Base-by-base conservation (phyloP, 305 asterid genomes). In the Caryopteris hybrid region DNA sequence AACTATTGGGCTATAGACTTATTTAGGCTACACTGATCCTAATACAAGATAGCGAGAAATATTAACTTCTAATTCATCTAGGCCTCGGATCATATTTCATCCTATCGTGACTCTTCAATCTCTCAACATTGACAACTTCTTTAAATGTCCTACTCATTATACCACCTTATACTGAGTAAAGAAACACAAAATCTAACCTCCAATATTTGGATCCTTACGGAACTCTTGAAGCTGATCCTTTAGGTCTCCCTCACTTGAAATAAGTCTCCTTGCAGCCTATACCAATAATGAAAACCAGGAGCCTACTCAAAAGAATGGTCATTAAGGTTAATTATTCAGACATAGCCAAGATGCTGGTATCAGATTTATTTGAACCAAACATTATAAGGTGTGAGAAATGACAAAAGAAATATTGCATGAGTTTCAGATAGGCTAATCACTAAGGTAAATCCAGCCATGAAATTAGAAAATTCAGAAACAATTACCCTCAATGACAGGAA, bases 251-350 rank as follows among this genome's bases (percentile, higher is more conserved):
- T 78, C 72, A 76, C 95, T 87, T 64, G 72, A 68, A 54, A 94
- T 52, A 63, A 94, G 96, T 80, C 97, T 94, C 79, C 81, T 77
- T 81, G 99, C 96, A 74, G 99, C 99, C 99, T 94, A 73, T 50
- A 61, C 70, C 69, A 74, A 71, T 23, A 64, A 5, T 33, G 66
- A 25, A 47, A 61, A 53, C 56, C 68, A 69, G 66, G 68, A 59
- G 46, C 31, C 8, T 9, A 29, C 53, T 72, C 50, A 61, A 25
- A 57, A 36, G 54, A 74, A 41, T 22, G 39, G 54, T 27, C 60
- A 43, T 12, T 17, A 42, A 23, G 22, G 33, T 57, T 45, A 53
- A 53, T 50, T 51, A 31, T 33, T 42, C 25, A 43, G 51, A 31
- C 16, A 56, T 62, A 66, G 50, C 42, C 25, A 70, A 59, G 34